Evolutionary conservation across 2,329 filamentous ascomycete species (phyloP), one percentile per base, ranked within the genome.

Genomic region (Colletotrichum lupini): DNA sequence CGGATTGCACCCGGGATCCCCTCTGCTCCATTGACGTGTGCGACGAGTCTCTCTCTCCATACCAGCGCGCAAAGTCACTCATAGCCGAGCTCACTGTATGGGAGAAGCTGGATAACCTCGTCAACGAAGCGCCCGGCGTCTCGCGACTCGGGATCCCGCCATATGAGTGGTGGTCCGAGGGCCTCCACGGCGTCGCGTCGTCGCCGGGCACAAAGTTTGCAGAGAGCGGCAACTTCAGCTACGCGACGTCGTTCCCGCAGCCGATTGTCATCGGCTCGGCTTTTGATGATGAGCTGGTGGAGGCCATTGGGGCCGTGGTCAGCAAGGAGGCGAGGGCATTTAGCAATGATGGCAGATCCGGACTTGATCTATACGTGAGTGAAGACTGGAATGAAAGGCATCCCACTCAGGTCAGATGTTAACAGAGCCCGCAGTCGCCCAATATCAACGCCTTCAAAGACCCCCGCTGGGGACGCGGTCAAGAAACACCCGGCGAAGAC

Each of bases 381-480:
- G 1, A 5, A 8, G 1, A 2, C 6, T 16, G 5, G 16, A 5
- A 11, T 12, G 5, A 24, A 5, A 4, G 30, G 8, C 42, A 5
- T 14, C 1, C 3, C 30, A 14, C n/a, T 19, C 9, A 35, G 3
- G 28, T 9, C 8, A 42, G 3, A 53, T 57, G 32, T 32, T 66
- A 5, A 66, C 16, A 14, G 19, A 42, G 28, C 5, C 24, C 14
- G 0, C 1, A 73, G 70, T 91, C 92, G 0, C 92, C 92, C 0
- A 92, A 93, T 77, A 91, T 93, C 79, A 93, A 92, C 76, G 86
- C 89, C 0, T 93, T 89, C 82, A 87, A 87, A 49, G 90, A 92
- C 77, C 90, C 91, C 0, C 83, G 91, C 30, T 91, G 90, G 90
- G 90, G 90, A 1, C 83, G 90, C 9, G 90, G 90, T 0, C 85